Evolutionary conservation across 1,284 basidiomycete species (phyloP), one percentile per base, ranked within the genome.

Genomic region (Vanrija pseudolonga): DNA sequence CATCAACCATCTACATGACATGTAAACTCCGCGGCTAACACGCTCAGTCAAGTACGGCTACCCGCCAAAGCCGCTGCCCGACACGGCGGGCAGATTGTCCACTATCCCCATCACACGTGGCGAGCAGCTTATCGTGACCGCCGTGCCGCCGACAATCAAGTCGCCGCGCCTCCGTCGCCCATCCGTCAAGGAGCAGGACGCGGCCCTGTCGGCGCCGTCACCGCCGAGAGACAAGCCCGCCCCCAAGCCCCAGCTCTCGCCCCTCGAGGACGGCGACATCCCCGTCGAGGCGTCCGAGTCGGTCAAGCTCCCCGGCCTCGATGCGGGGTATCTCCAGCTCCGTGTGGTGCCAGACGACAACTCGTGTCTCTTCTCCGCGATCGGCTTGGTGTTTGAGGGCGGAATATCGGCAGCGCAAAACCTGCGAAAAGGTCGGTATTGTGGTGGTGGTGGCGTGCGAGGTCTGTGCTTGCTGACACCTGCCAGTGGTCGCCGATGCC

Each of bases 301-400:
- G 24, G 63, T 74, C 7, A 50, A 61, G 26, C 38, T 74, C 36
- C 75, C 72, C 26, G 70, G 76, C 39, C 80, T 81, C 45, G 69
- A 73, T 47, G 83, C 84, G 2, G 73, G 70, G 9, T 69, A 45
- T 37, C 58, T 69, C 18, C 57, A 63, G 43, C 61, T 73, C n/a
- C 59, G 90, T 83, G 80, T 91, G 51, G 89, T 94, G 9, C 91
- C 90, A 14, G 91, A 95, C 67, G 90, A 94, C 75, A 96, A 95
- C 64, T 89, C 90, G 4, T 97, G 93, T 73, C 78, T 97, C 37
- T 97, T 96, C 77, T 88, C 87, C 5, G 85, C 90, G 2, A 79
- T 91, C 36, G 89, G 87, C 5, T 79, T 95, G 41, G 80, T 94
- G 4, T 90, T 96, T 64, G 85, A 88, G 69, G 90, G 92, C 63